These are phyloP conservation scores for Kalaharituber pfeilii DNA, from an alignment of 2,329 filamentous ascomycete genomes.

Conservation along the genomic window DNA sequence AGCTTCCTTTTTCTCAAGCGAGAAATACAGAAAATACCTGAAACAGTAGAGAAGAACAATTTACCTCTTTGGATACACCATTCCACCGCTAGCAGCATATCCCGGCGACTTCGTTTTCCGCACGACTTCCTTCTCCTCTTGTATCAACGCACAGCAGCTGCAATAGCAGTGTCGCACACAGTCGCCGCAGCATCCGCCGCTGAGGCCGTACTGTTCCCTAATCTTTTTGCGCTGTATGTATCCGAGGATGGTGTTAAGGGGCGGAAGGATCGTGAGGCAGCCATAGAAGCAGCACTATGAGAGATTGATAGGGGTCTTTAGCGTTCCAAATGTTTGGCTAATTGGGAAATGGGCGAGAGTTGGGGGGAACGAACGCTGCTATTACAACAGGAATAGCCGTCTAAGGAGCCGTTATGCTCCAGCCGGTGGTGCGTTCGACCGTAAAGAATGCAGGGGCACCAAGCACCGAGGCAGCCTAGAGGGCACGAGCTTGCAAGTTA, in stretches of 20 bases:
- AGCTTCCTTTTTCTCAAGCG: too few species aligned
- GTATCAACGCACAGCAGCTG: constrained; percentile 32
- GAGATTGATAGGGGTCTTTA: constrained; percentile 27
- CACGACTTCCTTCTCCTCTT: constrained; percentile 40
- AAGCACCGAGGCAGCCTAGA: constrained; percentile 6
- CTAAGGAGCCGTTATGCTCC: constrained; percentile 7
- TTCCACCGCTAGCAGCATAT: constrained; percentile 7
- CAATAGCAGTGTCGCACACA: constrained; percentile 40
- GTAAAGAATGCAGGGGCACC: constrained; percentile 17
- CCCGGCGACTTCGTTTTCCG: constrained; percentile 2
- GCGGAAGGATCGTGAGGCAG: constrained; percentile 22
- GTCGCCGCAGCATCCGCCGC: constrained; percentile 34
- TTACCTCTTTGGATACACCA: constrained; percentile 4
- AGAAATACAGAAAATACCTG: not conserved
- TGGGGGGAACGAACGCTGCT: constrained; percentile 26
- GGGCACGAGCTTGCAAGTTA: constrained; percentile 1
- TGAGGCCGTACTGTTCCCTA: constrained; percentile 36
- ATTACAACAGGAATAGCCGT: constrained; percentile 9
- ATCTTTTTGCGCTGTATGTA: constrained; percentile 39
- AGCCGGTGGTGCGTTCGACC: constrained; percentile 13
- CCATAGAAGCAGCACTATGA: constrained; percentile 27
- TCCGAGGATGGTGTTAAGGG: constrained; percentile 29
- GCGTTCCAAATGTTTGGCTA: too few species aligned
- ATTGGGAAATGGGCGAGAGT: constrained; percentile 16
- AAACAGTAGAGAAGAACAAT: too few species aligned